These are phyloP conservation scores for Choanephora cucurbitarum DNA, from an alignment of 371 early-diverging fungal species.

Conservation along the genomic window DNA sequence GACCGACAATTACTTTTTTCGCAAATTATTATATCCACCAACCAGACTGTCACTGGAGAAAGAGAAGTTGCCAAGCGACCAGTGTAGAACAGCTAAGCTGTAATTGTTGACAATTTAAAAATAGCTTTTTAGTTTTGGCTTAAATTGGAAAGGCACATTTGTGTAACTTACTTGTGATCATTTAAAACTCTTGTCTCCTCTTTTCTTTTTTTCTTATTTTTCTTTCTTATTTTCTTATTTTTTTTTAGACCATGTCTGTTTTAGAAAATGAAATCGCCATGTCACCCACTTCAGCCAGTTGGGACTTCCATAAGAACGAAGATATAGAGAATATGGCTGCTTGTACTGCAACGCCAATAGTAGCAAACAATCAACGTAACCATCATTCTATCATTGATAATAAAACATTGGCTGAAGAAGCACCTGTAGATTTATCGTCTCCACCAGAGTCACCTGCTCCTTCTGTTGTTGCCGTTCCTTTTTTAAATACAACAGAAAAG, in stretches of 20 bases:
- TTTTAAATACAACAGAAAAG: constrained; percentile 4
- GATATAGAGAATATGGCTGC: not conserved
- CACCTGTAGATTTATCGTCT: constrained; percentile 9
- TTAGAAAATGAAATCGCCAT: not conserved
- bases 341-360: too few species aligned
- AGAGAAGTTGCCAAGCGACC: too few species aligned
- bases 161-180: too few species aligned
- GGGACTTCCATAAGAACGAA: not conserved
- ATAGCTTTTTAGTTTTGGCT: too few species aligned
- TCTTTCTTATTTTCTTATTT: not conserved
- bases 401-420: constrained; percentile 1
- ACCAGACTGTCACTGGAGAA: too few species aligned
- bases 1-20: too few species aligned
- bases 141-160: too few species aligned
- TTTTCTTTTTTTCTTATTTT: too few species aligned
- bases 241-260: not conserved
- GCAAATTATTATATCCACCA: too few species aligned
- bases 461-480: not conserved
- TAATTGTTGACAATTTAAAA: too few species aligned
- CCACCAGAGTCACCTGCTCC: constrained; percentile 16
- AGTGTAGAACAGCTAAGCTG: too few species aligned
- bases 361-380: not conserved
- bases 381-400: not conserved
- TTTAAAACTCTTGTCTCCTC: too few species aligned
- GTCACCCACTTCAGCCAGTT: not conserved